Conservation (phyloP, 768 basidiomycete genomes). For the Collybia nuda region DNA sequence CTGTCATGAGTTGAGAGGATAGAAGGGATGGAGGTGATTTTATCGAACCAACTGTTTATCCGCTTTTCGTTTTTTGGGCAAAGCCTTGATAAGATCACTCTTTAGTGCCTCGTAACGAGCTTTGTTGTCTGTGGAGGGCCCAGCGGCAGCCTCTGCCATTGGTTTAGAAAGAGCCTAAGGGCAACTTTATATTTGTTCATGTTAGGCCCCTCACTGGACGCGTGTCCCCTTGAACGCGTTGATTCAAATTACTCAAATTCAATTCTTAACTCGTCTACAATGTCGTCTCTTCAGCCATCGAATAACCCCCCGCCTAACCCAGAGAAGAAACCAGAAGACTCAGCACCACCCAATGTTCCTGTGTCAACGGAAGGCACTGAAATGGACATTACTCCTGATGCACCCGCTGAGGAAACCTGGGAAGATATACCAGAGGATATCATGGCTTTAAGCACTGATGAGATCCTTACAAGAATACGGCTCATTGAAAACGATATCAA, state of each 20-base stretch:
- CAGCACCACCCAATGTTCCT: slow-evolving; percentile 29
- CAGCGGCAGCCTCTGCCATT: slow-evolving; percentile 39
- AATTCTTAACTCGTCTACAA: slow-evolving; percentile 19
- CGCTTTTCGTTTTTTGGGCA: slow-evolving; percentile 70
- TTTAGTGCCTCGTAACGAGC: slow-evolving; percentile 69
- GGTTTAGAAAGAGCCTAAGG: not conserved
- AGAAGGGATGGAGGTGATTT: not conserved
- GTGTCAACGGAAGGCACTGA: slow-evolving; percentile 31
- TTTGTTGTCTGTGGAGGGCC: slow-evolving; percentile 64
- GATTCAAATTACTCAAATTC: slow-evolving; percentile 12
- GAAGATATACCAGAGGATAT: slow-evolving; percentile 93
- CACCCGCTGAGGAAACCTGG: slow-evolving; percentile 76
- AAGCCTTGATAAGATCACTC: slow-evolving; percentile 71
- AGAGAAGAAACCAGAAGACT: slow-evolving; percentile 52
- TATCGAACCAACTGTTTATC: slow-evolving; percentile 75
- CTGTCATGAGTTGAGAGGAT: slow-evolving; percentile 32
- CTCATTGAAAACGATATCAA: slow-evolving; percentile 98
- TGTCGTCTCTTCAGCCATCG: slow-evolving; percentile 63
- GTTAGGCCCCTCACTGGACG: slow-evolving; percentile 26
- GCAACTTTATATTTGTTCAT: slow-evolving; percentile 25
- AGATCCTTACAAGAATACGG: slow-evolving; percentile 85
- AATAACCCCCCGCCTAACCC: slow-evolving; percentile 47
- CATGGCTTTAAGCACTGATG: slow-evolving; percentile 72
- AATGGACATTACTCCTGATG: slow-evolving; percentile 80
- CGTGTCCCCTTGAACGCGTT: slow-evolving; percentile 36